phyloP scores from a whole-genome alignment of 2,329 filamentous ascomycete genomes.

The Penicillium sp. region DNA sequence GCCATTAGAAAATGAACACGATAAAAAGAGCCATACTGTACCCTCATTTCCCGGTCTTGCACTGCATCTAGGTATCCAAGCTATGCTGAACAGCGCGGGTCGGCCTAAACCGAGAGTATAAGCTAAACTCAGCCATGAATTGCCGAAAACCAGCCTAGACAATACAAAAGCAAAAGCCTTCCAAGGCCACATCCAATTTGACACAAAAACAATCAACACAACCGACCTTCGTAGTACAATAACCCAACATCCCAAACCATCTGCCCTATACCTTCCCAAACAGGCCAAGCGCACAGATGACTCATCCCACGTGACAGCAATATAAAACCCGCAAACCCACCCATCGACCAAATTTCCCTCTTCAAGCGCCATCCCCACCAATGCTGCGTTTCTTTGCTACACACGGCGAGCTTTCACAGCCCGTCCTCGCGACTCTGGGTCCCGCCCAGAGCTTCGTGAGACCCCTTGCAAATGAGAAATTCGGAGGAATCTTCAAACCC shows the following conservation, averaged over 20 bases:
- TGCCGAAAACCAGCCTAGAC: background rate
- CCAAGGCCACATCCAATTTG: too few relatives aligned
- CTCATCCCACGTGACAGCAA: conserved; percentile 11
- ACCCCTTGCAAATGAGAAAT: conserved; percentile 85
- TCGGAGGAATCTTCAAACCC: conserved; percentile 88
- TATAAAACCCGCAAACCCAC: conserved; percentile 13
- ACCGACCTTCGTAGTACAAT: background rate
- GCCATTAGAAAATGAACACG: background rate
- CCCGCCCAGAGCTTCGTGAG: conserved; percentile 11
- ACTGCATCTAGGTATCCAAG: background rate
- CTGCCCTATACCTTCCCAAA: conserved; percentile 7
- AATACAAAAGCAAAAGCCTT: background rate
- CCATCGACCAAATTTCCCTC: conserved; percentile 24
- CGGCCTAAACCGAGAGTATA: background rate
- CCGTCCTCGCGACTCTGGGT: conserved; percentile 26
- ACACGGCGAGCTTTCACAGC: conserved; percentile 53
- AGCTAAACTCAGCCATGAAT: too few relatives aligned
- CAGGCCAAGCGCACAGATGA: conserved; percentile 12
- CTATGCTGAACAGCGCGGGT: background rate
- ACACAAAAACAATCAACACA: background rate
- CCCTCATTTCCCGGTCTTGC: background rate
- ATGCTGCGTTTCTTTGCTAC: conserved; percentile 96
- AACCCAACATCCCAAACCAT: background rate
- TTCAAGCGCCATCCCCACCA: conserved; percentile 78
- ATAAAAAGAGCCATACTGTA: background rate